These are phyloP conservation scores for Tricholoma matsutake DNA, from an alignment of 768 basidiomycete species.

Conservation along the genomic window DNA sequence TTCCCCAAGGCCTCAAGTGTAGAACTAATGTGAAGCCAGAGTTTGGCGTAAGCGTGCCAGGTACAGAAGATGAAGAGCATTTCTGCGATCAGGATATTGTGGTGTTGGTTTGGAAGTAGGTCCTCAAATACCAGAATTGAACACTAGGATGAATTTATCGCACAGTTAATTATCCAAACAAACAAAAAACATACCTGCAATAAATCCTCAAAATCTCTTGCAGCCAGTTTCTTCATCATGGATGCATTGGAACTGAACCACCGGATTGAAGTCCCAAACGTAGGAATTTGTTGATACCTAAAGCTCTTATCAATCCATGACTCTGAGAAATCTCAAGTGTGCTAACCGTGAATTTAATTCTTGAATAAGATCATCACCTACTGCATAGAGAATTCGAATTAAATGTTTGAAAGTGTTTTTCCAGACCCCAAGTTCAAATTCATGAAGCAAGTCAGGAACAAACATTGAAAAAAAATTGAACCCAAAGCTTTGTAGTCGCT, in stretches of 20 bases:
- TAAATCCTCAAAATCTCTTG: slow-evolving; percentile 26
- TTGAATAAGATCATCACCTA: slow-evolving; percentile 10
- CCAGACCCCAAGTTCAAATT: slow-evolving; percentile 39
- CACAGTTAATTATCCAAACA: not conserved
- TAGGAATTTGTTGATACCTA: slow-evolving; percentile 29
- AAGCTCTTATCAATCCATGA: not conserved
- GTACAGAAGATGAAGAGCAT: slow-evolving; percentile 6
- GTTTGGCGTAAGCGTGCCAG: slow-evolving; percentile 12
- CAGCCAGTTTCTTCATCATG: slow-evolving; percentile 20
- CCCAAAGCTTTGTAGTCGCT: slow-evolving; percentile 13
- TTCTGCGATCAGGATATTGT: slow-evolving; percentile 2
- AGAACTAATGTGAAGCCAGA: slow-evolving; percentile 6
- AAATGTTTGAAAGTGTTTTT: slow-evolving; percentile 35
- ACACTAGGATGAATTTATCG: slow-evolving; percentile 2
- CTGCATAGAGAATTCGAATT: slow-evolving; percentile 28
- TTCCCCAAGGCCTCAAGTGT: slow-evolving; percentile 6
- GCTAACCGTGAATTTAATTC: slow-evolving; percentile 25
- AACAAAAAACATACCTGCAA: slow-evolving; percentile 19
- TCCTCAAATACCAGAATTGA: slow-evolving; percentile 7
- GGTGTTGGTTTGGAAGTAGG: slow-evolving; percentile 4
- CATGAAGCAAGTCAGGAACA: slow-evolving; percentile 36
- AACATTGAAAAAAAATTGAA: slow-evolving; percentile 27
- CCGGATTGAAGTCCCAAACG: slow-evolving; percentile 29
- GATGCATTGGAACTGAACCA: slow-evolving; percentile 20
- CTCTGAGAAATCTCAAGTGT: not conserved